These are phyloP conservation scores for Pythium aphanidermatum DNA, from an alignment of 352 stramenopile species.

Conservation along the genomic window DNA sequence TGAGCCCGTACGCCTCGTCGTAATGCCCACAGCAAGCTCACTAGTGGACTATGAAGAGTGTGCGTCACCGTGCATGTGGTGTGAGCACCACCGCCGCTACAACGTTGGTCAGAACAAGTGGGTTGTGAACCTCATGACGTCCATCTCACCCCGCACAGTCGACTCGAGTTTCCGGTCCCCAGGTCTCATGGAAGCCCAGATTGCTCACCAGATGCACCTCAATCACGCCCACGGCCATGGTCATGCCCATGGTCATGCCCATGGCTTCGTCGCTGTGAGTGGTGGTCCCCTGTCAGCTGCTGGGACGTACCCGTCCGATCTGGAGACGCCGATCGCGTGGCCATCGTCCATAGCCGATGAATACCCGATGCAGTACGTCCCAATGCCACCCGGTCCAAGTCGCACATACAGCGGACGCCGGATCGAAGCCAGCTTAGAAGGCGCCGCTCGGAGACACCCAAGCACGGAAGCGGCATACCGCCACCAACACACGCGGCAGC, in stretches of 20 bases:
- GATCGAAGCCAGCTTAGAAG: not conserved
- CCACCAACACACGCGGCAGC: no score
- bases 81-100: conserved; percentile 58
- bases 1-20: conserved; percentile 39
- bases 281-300: no score
- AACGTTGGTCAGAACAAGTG: conserved; percentile 55
- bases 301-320: conserved; percentile 12
- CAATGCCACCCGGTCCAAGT: not conserved
- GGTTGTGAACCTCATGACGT: conserved; percentile 47
- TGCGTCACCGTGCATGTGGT: conserved; percentile 64
- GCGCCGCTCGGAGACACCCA: no score
- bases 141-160: conserved; percentile 45
- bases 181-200: no score
- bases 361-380: not conserved
- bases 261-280: not conserved
- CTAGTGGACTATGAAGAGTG: conserved; percentile 75
- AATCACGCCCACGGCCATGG: not conserved
- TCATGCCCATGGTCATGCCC: not conserved
- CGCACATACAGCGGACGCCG: conserved; percentile 5
- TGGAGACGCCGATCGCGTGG: conserved; percentile 14
- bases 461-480: no score
- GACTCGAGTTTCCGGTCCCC: conserved; percentile 39
- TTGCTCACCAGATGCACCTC: no score
- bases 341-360: conserved; percentile 1
- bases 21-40: conserved; percentile 33